phyloP scores from a whole-genome alignment of 2,329 filamentous ascomycete genomes.

The Metarhizium guizhouense region DNA sequence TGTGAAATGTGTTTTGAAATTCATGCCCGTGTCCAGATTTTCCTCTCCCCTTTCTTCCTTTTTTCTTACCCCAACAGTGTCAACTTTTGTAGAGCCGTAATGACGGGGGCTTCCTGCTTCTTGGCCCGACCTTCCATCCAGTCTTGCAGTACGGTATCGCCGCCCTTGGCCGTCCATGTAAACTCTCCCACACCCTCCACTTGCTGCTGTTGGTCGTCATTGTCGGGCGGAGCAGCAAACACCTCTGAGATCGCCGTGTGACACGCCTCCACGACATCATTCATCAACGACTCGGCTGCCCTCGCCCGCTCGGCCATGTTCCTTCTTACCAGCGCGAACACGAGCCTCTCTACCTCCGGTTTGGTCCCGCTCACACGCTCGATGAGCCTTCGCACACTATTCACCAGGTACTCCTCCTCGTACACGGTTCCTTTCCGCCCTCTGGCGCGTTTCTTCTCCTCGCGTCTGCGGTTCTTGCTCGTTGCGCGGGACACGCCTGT shows the following conservation, averaged over 20 bases:
- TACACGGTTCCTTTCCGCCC: constrained; percentile 97
- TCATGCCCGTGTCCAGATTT: neutral
- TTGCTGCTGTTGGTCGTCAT: constrained; percentile 12
- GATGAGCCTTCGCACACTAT: constrained; percentile 73
- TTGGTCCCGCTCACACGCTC: constrained; percentile 69
- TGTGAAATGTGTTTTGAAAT: too few species aligned
- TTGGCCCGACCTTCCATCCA: constrained; percentile 36
- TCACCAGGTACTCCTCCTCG: constrained; percentile 94
- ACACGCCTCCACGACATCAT: constrained; percentile 66
- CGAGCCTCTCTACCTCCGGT: constrained; percentile 63
- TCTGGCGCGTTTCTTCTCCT: constrained; percentile 89
- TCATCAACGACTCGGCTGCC: constrained; percentile 65
- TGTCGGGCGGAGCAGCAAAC: constrained; percentile 33
- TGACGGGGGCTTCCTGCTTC: constrained; percentile 37
- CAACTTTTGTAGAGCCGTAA: constrained; percentile 40
- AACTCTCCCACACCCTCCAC: constrained; percentile 8
- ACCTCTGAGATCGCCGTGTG: constrained; percentile 59
- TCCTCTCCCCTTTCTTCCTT: too few species aligned
- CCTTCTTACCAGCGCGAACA: constrained; percentile 68
- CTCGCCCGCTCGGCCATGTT: constrained; percentile 82
- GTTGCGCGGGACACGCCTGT: constrained; percentile 71
- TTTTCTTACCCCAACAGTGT: constrained; percentile 34
- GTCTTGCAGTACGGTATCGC: constrained; percentile 43
- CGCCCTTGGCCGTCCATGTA: constrained; percentile 32
- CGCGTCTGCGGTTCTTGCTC: constrained; percentile 76